These are phyloP conservation scores for Spergularia bocconei DNA, from an alignment of 148 eudicot species.

Conservation along the genomic window DNA sequence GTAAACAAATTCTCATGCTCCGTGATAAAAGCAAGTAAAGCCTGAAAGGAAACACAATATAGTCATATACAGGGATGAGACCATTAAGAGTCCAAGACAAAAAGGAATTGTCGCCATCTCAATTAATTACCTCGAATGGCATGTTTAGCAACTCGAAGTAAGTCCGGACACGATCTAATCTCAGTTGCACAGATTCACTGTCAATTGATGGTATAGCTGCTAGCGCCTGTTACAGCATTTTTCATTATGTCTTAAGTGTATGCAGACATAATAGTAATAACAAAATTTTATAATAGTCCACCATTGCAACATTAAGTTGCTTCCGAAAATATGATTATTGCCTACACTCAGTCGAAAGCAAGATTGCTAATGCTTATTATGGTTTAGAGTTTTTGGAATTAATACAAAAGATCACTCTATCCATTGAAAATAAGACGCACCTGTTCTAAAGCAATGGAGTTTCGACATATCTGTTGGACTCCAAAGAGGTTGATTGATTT, in stretches of 20 bases:
- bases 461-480: constrained; percentile 97
- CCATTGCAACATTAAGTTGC: neutral
- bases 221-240: constrained; percentile 51
- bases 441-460: constrained; percentile 96
- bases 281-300: neutral
- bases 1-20: constrained; percentile 81
- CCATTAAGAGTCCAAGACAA: neutral
- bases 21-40: constrained; percentile 84
- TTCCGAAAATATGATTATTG: neutral
- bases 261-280: neutral
- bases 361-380: neutral
- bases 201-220: constrained; percentile 87
- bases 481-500: constrained; percentile 91
- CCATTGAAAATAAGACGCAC: constrained; percentile 33
- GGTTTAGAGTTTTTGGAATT: neutral
- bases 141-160: constrained; percentile 93
- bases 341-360: neutral
- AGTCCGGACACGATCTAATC: constrained; percentile 88
- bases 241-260: constrained; percentile 6
- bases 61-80: constrained; percentile 3
- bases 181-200: constrained; percentile 74
- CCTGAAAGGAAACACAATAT: constrained; percentile 45
- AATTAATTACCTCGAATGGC: constrained; percentile 83
- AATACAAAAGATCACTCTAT: neutral
- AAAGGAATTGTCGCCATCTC: neutral